phyloP scores from a whole-genome alignment of 805 yeast genomes.

The Saccharomycopsis amapae region DNA sequence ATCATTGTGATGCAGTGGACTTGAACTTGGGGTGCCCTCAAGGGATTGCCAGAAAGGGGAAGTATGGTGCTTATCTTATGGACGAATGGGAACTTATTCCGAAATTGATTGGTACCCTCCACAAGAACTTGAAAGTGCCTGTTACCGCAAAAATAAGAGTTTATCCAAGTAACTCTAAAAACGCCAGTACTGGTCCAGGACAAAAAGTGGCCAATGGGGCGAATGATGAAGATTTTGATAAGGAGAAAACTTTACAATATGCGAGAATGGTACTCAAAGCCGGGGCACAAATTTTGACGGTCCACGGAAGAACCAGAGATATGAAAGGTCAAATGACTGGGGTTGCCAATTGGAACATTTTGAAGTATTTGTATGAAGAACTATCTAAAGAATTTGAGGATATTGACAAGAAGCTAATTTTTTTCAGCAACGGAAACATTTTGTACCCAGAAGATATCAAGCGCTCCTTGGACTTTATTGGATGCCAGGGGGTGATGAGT shows the following conservation, averaged over 20 bases:
- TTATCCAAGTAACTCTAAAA: constrained; percentile 38
- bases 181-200: constrained; percentile 3
- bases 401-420: constrained; percentile 45
- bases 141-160: constrained; percentile 95
- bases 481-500: constrained; percentile 91
- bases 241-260: constrained; percentile 74
- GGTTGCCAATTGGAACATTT: constrained; percentile 83
- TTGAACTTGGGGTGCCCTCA: constrained; percentile 97
- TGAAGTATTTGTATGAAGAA: constrained; percentile 69
- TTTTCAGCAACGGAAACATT: constrained; percentile 93
- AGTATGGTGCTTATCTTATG: constrained; percentile 93
- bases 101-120: constrained; percentile 63
- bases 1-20: constrained; percentile 91
- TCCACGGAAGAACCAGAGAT: constrained; percentile 93
- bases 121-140: constrained; percentile 69
- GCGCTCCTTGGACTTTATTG: constrained; percentile 55
- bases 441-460: constrained; percentile 78
- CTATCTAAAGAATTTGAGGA: constrained; percentile 45
- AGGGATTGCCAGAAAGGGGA: constrained; percentile 91
- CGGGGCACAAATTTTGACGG: constrained; percentile 92
- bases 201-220: constrained; percentile 8
- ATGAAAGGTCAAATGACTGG: constrained; percentile 98
- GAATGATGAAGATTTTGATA: constrained; percentile 26
- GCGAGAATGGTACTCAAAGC: constrained; percentile 85
- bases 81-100: constrained; percentile 90